phyloP scores from a whole-genome alignment of 768 basidiomycete species.

The Mycena sanguinolenta region DNA sequence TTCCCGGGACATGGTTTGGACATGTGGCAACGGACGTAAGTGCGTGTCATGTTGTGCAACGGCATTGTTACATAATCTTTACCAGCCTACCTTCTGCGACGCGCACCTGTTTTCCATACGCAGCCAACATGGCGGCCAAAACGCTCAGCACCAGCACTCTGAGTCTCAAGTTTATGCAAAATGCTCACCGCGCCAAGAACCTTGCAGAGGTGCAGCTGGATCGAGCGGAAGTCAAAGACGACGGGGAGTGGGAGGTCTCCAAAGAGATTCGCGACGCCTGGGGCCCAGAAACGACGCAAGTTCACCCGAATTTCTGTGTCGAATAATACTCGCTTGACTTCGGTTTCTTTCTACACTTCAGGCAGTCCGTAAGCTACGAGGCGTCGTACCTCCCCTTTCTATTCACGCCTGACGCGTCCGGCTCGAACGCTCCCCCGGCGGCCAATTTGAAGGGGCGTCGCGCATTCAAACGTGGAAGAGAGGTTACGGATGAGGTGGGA shows the following conservation, averaged over 20 bases:
- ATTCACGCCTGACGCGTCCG: conserved; percentile 54
- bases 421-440: conserved; percentile 27
- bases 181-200: conserved; percentile 69
- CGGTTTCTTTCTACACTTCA: neutral
- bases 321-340: too few species aligned
- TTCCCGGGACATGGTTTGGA: too few species aligned
- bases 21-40: too few species aligned
- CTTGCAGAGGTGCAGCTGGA: conserved; percentile 63
- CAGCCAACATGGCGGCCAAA: conserved; percentile 56
- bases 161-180: conserved; percentile 81
- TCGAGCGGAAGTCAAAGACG: conserved; percentile 66
- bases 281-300: conserved; percentile 44
- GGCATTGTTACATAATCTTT: too few species aligned
- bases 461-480: conserved; percentile 65
- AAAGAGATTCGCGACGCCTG: conserved; percentile 67
- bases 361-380: conserved; percentile 60
- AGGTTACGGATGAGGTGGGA: conserved; percentile 49
- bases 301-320: neutral
- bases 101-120: neutral
- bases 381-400: conserved; percentile 77
- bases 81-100: too few species aligned
- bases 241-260: conserved; percentile 75
- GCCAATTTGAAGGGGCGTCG: conserved; percentile 61
- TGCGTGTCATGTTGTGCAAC: too few species aligned
- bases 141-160: conserved; percentile 74